Percentiles rank a stretch among this genome's conserved stretches.
Evolutionary conservation across 2,329 filamentous ascomycete species (phyloP).

Genomic region (Podosphaera aphanis): DNA sequence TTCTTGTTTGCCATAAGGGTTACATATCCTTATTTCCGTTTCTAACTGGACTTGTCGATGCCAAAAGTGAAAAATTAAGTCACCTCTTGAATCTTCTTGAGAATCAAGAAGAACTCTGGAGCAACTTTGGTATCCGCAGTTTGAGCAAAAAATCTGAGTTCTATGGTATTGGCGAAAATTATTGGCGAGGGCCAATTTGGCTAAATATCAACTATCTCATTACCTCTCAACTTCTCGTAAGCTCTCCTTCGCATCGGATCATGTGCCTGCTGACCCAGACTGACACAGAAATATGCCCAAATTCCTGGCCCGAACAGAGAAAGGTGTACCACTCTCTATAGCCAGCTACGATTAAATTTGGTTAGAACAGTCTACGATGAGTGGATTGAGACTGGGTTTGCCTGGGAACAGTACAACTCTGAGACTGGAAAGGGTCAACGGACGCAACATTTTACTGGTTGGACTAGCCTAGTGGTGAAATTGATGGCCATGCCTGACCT

Average conservation of each 20-base stretch:
- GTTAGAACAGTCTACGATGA: conserved; percentile 70
- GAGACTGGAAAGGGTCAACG: conserved; percentile 83
- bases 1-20: conserved; percentile 83
- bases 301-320: conserved; percentile 39
- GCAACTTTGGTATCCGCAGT: conserved; percentile 66
- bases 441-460: conserved; percentile 93
- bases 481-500: conserved; percentile 80
- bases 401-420: conserved; percentile 95
- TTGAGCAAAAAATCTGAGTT: conserved; percentile 61
- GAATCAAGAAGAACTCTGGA: conserved; percentile 75
- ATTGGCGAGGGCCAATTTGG: conserved; percentile 90
- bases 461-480: conserved; percentile 96
- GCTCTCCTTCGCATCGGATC: conserved; percentile 13
- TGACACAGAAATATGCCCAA: conserved; percentile 39
- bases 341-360: conserved; percentile 54
- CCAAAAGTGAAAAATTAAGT: conserved; percentile 51
- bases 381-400: conserved; percentile 83
- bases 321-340: conserved; percentile 53
- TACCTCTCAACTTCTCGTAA: conserved; percentile 52
- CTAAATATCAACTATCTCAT: conserved; percentile 90
- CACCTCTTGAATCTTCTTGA: conserved; percentile 54
- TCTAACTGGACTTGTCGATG: conserved; percentile 54
- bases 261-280: conserved; percentile 4
- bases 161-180: conserved; percentile 85
- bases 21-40: conserved; percentile 91